These are phyloP conservation scores for Populus nigra DNA, from an alignment of 345 rosid species.

Conservation along the genomic window DNA sequence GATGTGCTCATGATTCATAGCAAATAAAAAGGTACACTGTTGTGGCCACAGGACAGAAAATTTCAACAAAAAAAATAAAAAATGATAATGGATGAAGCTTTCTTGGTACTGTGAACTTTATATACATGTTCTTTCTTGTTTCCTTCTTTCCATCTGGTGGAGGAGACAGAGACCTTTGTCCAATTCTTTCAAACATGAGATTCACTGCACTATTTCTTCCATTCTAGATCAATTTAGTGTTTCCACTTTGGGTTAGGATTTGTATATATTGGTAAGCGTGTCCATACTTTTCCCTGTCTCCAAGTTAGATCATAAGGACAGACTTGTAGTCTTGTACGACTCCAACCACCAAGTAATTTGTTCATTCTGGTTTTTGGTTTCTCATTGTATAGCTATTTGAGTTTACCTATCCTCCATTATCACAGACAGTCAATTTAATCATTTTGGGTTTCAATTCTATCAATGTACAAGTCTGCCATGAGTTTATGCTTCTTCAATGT, in stretches of 20 bases:
- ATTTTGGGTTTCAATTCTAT: not conserved
- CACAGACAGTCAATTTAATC: not conserved
- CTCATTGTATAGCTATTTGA: not conserved
- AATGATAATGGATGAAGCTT: not conserved
- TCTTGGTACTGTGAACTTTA: not conserved
- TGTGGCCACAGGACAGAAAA: not conserved
- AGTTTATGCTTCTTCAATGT: not conserved
- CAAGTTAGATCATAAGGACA: not conserved
- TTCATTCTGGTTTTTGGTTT: not conserved
- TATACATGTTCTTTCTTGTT: not conserved
- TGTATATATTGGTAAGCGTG: not conserved
- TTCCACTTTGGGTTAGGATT: not conserved
- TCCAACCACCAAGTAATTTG: not conserved
- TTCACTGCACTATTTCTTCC: not conserved
- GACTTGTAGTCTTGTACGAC: not conserved
- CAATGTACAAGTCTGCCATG: not conserved
- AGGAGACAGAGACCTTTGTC: not conserved
- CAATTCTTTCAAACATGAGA: not conserved
- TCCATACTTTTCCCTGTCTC: not conserved
- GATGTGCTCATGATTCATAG: not conserved
- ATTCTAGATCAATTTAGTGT: not conserved
- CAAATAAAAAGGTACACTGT: not conserved
- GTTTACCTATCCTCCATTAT: not conserved
- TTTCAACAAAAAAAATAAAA: not conserved
- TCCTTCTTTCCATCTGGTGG: not conserved